Percentiles rank a stretch among this genome's conserved stretches.
Conservation (phyloP, 164 flowering plant genomes). For the Tetrastigma voinierianum region DNA sequence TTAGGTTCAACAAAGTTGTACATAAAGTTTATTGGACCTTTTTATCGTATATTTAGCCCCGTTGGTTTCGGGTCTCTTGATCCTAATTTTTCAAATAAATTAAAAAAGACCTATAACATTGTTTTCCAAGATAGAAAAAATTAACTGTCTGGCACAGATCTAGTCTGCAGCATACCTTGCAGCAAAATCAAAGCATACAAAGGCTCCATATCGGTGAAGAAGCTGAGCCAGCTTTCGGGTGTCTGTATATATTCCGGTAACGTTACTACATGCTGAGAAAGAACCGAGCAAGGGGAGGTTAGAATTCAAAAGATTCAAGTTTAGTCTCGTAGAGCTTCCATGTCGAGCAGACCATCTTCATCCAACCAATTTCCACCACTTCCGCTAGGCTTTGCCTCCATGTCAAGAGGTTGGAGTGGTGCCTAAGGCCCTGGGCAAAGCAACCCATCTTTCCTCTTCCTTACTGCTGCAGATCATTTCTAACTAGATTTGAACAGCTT, state of each 20-base stretch:
- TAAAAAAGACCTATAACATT: too few relatives aligned
- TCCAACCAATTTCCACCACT: conserved; percentile 55
- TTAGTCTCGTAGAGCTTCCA: conserved; percentile 36
- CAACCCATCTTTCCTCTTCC: conserved; percentile 61
- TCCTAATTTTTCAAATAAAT: too few relatives aligned
- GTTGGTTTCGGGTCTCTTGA: too few relatives aligned
- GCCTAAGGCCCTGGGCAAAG: conserved; percentile 68
- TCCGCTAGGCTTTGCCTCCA: conserved; percentile 68
- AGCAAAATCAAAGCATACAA: conserved; percentile 81
- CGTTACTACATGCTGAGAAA: conserved; percentile 85
- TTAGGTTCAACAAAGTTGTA: too few relatives aligned
- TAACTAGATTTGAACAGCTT: conserved; percentile 38
- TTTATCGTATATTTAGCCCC: too few relatives aligned
- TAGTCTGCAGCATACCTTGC: conserved; percentile 49
- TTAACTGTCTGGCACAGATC: too few relatives aligned
- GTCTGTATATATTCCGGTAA: conserved; percentile 56
- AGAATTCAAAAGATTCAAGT: conserved; percentile 27
- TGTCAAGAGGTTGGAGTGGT: conserved; percentile 67
- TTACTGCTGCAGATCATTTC: conserved; percentile 24
- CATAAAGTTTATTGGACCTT: too few relatives aligned
- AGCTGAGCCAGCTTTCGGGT: conserved; percentile 54
- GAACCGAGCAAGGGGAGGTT: conserved; percentile 72
- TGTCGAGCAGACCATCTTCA: conserved; percentile 49
- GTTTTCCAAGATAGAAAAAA: too few relatives aligned
- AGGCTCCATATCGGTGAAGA: conserved; percentile 67